Evolutionary conservation across 495 filamentous ascomycete genomes (phyloP).

Genomic region (Umbilicaria muhlenbergii): DNA sequence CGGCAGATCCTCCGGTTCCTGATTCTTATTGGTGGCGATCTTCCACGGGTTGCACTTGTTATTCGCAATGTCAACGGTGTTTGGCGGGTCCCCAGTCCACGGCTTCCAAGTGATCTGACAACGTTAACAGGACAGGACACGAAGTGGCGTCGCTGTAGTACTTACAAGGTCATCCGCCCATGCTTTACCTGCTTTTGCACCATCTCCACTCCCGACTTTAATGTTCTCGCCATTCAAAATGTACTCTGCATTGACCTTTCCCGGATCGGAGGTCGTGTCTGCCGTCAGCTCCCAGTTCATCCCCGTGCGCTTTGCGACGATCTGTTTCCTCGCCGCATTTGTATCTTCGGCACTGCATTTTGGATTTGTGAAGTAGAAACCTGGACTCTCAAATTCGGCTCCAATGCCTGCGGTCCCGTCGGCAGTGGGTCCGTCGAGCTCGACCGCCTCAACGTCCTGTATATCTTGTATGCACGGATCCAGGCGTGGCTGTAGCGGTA

Average conservation of each 20-base stretch:
- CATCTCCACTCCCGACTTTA: slow-evolving; percentile 7
- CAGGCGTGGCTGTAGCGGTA: no score
- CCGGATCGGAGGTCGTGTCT: slow-evolving; percentile 1
- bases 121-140: neutral
- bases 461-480: neutral
- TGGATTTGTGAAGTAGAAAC: neutral
- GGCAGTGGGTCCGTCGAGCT: slow-evolving; percentile 7
- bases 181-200: slow-evolving; percentile 3
- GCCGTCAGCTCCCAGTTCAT: slow-evolving; percentile 6
- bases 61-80: slow-evolving; percentile 4
- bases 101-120: slow-evolving; percentile 11
- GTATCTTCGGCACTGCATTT: slow-evolving; percentile 3
- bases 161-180: slow-evolving; percentile 9
- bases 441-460: no score
- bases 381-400: slow-evolving; percentile 8
- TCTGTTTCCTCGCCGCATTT: slow-evolving; percentile 3
- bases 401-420: slow-evolving; percentile 11
- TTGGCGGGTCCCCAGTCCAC: slow-evolving; percentile 1
- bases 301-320: neutral
- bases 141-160: neutral
- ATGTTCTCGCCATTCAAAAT: slow-evolving; percentile 9
- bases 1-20: neutral
- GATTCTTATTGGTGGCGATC: neutral
- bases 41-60: slow-evolving; percentile 13
- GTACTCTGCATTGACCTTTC: slow-evolving; percentile 7